Conservation (phyloP, 1,284 basidiomycete species). For the Fomitopsis betulina region DNA sequence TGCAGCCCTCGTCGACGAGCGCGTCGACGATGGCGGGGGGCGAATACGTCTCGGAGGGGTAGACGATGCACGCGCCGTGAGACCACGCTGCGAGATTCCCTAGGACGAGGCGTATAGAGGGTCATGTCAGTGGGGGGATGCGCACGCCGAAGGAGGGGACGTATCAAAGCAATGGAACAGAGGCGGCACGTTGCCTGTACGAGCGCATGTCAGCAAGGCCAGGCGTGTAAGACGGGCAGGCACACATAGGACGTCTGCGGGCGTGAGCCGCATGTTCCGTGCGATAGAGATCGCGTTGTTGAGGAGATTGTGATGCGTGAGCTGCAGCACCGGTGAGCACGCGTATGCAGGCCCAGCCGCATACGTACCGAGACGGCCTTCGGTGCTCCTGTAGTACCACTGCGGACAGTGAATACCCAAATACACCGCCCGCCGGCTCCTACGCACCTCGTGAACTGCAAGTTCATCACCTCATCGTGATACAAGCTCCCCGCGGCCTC, state of each 20-base stretch:
- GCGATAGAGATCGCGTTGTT: conserved; percentile 77
- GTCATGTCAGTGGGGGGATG: neutral
- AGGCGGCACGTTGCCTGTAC: conserved; percentile 70
- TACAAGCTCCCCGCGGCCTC: conserved; percentile 37
- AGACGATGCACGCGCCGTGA: conserved; percentile 71
- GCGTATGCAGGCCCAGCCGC: neutral
- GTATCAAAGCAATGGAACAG: conserved; percentile 74
- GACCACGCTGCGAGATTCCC: conserved; percentile 81
- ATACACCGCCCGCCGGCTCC: no score
- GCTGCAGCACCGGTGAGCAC: conserved; percentile 30
- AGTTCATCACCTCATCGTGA: conserved; percentile 71
- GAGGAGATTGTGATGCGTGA: conserved; percentile 73
- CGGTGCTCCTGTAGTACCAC: conserved; percentile 75
- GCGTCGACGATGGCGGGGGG: conserved; percentile 65
- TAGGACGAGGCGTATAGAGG: conserved; percentile 60
- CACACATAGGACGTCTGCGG: conserved; percentile 65
- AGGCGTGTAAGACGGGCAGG: conserved; percentile 1
- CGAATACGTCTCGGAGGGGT: conserved; percentile 65
- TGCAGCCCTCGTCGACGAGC: conserved; percentile 62
- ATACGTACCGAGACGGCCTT: conserved; percentile 68
- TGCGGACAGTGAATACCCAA: conserved; percentile 22
- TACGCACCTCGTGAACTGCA: conserved; percentile 76
- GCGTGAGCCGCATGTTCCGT: conserved; percentile 62
- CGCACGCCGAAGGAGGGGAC: no score
- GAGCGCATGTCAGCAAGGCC: neutral